These are phyloP conservation scores for Paecilomyces niveus DNA, from an alignment of 2,329 filamentous ascomycete species.

Conservation along the genomic window DNA sequence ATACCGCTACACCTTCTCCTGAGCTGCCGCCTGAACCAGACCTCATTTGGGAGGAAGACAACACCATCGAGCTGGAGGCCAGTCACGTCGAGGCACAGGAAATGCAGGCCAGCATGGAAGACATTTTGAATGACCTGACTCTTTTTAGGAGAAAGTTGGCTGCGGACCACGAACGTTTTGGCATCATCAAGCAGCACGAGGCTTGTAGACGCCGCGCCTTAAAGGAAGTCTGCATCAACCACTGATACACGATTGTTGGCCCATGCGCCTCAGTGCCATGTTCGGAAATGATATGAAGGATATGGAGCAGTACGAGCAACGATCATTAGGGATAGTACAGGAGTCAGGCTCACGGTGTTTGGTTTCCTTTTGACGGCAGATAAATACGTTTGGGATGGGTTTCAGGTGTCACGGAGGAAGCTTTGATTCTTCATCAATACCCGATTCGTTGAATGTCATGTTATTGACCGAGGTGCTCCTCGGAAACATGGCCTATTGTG, in stretches of 20 bases:
- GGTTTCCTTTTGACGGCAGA: not conserved
- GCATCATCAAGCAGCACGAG: slow-evolving; percentile 16
- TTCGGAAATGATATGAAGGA: not conserved
- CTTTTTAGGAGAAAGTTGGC: slow-evolving; percentile 80
- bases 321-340: not conserved
- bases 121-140: slow-evolving; percentile 70
- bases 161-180: slow-evolving; percentile 55
- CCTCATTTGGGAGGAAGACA: slow-evolving; percentile 17
- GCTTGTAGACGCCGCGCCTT: slow-evolving; percentile 23
- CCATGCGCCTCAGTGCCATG: not conserved
- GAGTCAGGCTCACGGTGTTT: not conserved
- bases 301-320: not conserved
- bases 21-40: slow-evolving; percentile 15
- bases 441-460: not conserved
- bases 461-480: not conserved
- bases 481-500: not conserved
- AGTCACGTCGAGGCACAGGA: slow-evolving; percentile 46
- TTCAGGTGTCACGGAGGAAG: not conserved
- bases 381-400: not conserved
- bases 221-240: slow-evolving; percentile 20
- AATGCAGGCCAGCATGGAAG: slow-evolving; percentile 78
- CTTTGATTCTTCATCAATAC: not conserved
- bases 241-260: not conserved
- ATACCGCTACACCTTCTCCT: slow-evolving; percentile 10
- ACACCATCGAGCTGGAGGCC: slow-evolving; percentile 35